Percentiles rank a stretch among this genome's conserved stretches.
These are phyloP conservation scores for Lactarius pseudohatsudake DNA, from an alignment of 768 basidiomycete species.

Conservation along the genomic window DNA sequence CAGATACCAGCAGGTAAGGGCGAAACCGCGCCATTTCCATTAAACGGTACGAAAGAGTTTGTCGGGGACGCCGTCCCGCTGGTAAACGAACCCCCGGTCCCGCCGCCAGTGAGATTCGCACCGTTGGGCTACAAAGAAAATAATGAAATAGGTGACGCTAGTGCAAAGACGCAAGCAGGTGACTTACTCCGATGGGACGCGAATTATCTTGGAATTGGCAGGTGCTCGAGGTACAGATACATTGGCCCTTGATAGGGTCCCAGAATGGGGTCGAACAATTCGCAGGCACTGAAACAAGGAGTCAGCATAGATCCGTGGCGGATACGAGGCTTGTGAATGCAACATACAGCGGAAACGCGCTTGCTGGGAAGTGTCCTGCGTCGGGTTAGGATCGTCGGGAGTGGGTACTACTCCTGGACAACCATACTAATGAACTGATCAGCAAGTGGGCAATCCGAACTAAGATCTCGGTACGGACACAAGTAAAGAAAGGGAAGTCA, in stretches of 20 bases:
- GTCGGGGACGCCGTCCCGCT: slow-evolving; percentile 11
- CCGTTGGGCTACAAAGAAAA: slow-evolving; percentile 53
- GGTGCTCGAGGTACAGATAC: slow-evolving; percentile 54
- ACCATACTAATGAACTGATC: slow-evolving; percentile 53
- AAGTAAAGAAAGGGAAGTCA: slow-evolving; percentile 80
- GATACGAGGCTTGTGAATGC: neutral
- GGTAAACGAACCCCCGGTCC: slow-evolving; percentile 55
- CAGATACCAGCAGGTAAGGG: slow-evolving; percentile 18
- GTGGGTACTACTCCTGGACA: slow-evolving; percentile 60
- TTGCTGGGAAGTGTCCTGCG: slow-evolving; percentile 49
- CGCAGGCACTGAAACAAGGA: slow-evolving; percentile 47
- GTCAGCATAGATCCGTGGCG: neutral
- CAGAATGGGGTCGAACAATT: slow-evolving; percentile 81
- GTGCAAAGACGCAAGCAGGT: slow-evolving; percentile 15
- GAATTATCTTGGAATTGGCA: slow-evolving; percentile 67
- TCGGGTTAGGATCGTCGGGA: slow-evolving; percentile 62
- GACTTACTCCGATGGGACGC: slow-evolving; percentile 61
- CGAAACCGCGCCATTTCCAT: slow-evolving; percentile 24
- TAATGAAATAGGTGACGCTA: slow-evolving; percentile 7
- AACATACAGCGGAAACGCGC: slow-evolving; percentile 56
- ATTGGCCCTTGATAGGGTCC: slow-evolving; percentile 69
- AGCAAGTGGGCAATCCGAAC: neutral
- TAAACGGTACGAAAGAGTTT: slow-evolving; percentile 23
- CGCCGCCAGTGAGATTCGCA: slow-evolving; percentile 65
- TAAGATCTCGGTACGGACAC: slow-evolving; percentile 46